These are phyloP conservation scores for Lasiosphaeria miniovina DNA, from an alignment of 495 filamentous ascomycete genomes.

Conservation along the genomic window DNA sequence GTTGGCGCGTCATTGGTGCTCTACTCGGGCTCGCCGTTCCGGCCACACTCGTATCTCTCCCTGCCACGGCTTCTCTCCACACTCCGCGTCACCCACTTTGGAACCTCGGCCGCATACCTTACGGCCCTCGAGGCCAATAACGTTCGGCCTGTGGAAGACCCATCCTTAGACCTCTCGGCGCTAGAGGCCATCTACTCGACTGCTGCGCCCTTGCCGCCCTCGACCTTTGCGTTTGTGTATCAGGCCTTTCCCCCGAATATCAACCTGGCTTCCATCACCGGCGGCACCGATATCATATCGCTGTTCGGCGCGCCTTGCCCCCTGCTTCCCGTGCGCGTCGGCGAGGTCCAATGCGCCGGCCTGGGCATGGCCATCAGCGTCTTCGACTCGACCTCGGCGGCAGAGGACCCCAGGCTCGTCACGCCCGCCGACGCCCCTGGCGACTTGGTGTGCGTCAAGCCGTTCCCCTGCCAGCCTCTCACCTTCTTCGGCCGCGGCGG, in stretches of 20 bases:
- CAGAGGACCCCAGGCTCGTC: slow-evolving; percentile 35
- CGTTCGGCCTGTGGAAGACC: slow-evolving; percentile 58
- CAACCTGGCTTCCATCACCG: slow-evolving; percentile 81
- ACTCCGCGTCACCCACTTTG: slow-evolving; percentile 76
- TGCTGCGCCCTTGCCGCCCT: slow-evolving; percentile 85
- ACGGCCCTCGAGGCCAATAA: slow-evolving; percentile 82
- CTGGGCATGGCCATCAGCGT: slow-evolving; percentile 87
- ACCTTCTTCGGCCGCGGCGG: slow-evolving; percentile 78
- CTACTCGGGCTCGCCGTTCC: slow-evolving; percentile 88
- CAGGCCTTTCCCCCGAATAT: slow-evolving; percentile 68
- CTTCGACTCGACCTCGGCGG: slow-evolving; percentile 59
- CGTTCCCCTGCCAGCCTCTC: slow-evolving; percentile 89
- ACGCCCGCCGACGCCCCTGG: slow-evolving; percentile 63
- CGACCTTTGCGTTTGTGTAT: slow-evolving; percentile 90
- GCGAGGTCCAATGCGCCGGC: slow-evolving; percentile 87
- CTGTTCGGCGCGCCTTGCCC: slow-evolving; percentile 86
- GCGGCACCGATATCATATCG: slow-evolving; percentile 91
- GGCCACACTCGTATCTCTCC: slow-evolving; percentile 44
- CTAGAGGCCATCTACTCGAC: slow-evolving; percentile 88
- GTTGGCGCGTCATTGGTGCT: slow-evolving; percentile 76
- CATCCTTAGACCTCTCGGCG: slow-evolving; percentile 49
- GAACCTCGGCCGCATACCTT: slow-evolving; percentile 89
- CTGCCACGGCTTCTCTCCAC: slow-evolving; percentile 41
- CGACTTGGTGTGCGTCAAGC: slow-evolving; percentile 83
- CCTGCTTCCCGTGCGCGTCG: slow-evolving; percentile 77